Base-by-base conservation (phyloP, 139 green algal species). In the Gonium pectorale region DNA sequence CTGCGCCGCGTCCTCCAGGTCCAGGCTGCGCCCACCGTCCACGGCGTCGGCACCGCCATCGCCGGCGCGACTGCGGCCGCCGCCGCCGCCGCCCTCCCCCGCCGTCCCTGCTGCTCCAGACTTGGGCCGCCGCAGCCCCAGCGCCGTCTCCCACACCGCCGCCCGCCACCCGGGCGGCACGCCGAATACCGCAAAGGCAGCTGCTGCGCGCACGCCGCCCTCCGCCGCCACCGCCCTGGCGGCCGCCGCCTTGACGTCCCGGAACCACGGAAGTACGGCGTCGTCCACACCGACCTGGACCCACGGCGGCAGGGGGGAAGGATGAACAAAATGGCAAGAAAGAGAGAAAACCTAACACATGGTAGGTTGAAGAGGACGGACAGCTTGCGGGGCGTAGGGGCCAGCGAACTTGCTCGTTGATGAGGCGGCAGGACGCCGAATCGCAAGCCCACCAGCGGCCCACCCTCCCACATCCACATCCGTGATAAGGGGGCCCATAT, bases 221-320 rank as follows among this genome's bases (percentile, higher is more conserved):
- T 89, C 83, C 0, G 59, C 64, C 22, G 89, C 37, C 24, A 88
- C 59, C 1, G 64, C 63, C 17, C 71, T 60, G 19, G 88, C 88
- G 15, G 86, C 74, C 37, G 90, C 51, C 41, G 89, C 33, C 80
- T 92, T 91, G 52, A 91, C 80, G 26, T 92, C 83, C 35, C 86
- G 69, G 68, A 92, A 94, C 87, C 87, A 93, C 0, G 66, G 62
- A 49, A 91, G 85, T 38, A 90, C 22, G 11, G 79, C 49, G 84
- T 95, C 92, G 67, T 95, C 92, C 46, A 94, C 46, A 0, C 92
- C 92, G 19, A 95, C 89, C 92, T 95, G 86, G 41, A 44, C 24
- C 33, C 22, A 29, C 35, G 40, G 40, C 0, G 40, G 67, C 2
- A 37, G 40, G 40, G 35, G 35, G 37, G 64, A 31, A 2, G 37